A percentile compares a stretch with the other conserved stretches of the same genome.
Conservation (phyloP, 192 early-diverging fungal genomes). For the Geranomyces michiganensis region DNA sequence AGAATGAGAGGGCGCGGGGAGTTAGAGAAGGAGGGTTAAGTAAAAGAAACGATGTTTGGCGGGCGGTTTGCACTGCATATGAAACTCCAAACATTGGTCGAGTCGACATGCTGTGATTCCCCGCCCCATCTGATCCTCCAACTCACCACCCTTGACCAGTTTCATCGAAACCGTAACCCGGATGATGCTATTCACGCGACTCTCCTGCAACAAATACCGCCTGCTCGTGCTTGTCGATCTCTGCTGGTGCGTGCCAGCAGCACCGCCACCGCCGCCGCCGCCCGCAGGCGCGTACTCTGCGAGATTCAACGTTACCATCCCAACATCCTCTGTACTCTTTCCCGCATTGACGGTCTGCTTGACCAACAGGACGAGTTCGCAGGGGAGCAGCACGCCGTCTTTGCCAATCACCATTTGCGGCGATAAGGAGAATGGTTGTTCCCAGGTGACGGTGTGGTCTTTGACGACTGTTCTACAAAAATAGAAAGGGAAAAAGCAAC, state of each 20-base stretch:
- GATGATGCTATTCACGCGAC: constrained; percentile 39
- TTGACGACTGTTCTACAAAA: constrained; percentile 39
- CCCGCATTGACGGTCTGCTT: constrained; percentile 72
- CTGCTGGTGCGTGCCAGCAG: constrained; percentile 33
- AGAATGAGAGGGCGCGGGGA: background rate
- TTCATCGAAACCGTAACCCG: constrained; percentile 37
- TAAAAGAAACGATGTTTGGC: no score
- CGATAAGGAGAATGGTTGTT: constrained; percentile 54
- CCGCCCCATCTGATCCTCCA: no score
- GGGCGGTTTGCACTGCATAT: background rate
- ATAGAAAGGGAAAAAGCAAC: no score
- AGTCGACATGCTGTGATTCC: no score
- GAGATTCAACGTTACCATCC: constrained; percentile 74
- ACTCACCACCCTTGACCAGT: constrained; percentile 38
- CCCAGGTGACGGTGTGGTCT: constrained; percentile 68
- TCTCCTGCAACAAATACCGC: constrained; percentile 46
- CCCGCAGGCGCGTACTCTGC: constrained; percentile 66
- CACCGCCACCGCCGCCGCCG: constrained; percentile 13
- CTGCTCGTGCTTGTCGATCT: constrained; percentile 55
- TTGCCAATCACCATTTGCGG: constrained; percentile 69
- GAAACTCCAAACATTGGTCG: background rate
- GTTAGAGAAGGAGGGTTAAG: background rate
- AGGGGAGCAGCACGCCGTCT: constrained; percentile 73
- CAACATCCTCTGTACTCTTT: constrained; percentile 62
- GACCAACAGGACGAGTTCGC: constrained; percentile 72